These are phyloP conservation scores for Narthecium ossifragum DNA, from an alignment of 106 monocot genomes.

Conservation along the genomic window DNA sequence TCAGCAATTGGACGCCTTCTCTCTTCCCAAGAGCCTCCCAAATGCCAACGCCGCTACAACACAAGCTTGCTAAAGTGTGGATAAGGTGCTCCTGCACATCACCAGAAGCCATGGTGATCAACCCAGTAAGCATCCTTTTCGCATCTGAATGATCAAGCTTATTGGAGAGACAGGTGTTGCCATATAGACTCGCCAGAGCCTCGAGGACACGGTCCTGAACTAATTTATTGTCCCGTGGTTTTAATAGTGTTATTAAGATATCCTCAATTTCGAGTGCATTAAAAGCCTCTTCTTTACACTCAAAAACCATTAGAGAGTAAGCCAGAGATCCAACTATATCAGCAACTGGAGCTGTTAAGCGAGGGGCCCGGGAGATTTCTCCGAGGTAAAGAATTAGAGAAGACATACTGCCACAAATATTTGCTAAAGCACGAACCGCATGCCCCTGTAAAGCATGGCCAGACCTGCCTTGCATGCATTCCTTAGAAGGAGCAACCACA, in stretches of 20 bases:
- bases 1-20: conserved; percentile 76
- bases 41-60: conserved; percentile 34
- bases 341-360: conserved; percentile 39
- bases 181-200: conserved; percentile 68
- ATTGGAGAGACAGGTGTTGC: conserved; percentile 35
- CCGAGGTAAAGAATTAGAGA: conserved; percentile 59
- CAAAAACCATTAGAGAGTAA: conserved; percentile 71
- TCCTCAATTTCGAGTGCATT: conserved; percentile 49
- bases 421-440: conserved; percentile 54
- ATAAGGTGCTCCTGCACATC: conserved; percentile 73
- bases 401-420: conserved; percentile 77
- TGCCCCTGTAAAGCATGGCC: conserved; percentile 49
- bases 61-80: conserved; percentile 44
- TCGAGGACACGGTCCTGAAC: conserved; percentile 75
- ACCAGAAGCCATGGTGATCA: conserved; percentile 71
- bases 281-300: conserved; percentile 36
- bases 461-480: conserved; percentile 73
- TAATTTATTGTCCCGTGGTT: conserved; percentile 41
- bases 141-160: conserved; percentile 51
- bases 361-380: conserved; percentile 35
- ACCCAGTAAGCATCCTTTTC: conserved; percentile 57
- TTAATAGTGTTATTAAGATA: conserved; percentile 46
- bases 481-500: conserved; percentile 65
- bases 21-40: conserved; percentile 69
- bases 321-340: conserved; percentile 73